Evolutionary conservation across 352 stramenopile species (phyloP).

Genomic region (Thraustochytrium striatum): DNA sequence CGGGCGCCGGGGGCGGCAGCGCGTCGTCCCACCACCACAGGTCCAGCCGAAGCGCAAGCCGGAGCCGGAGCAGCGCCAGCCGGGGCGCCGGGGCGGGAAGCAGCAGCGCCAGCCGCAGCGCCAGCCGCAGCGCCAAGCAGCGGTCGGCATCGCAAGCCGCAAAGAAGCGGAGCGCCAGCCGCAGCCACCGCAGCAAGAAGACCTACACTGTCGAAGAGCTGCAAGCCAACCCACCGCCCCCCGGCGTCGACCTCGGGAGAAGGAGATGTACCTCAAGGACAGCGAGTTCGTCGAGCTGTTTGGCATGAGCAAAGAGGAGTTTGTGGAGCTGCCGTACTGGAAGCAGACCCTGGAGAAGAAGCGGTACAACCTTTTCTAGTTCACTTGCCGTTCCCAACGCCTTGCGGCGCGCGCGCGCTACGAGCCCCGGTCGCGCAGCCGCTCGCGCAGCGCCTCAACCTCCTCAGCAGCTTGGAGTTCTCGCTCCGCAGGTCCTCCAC

Average conservation of each 20-base stretch:
- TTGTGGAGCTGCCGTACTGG: constrained; percentile 17
- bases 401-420: neutral
- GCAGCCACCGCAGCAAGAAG: neutral
- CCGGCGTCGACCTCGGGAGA: constrained; percentile 10
- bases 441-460: neutral
- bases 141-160: neutral
- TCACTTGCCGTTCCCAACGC: neutral
- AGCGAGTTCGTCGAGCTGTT: constrained; percentile 36
- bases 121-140: no score
- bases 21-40: neutral
- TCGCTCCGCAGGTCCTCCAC: neutral
- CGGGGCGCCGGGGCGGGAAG: no score
- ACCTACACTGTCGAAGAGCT: constrained; percentile 11
- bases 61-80: no score
- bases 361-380: constrained; percentile 25
- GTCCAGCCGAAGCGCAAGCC: no score
- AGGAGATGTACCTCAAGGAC: constrained; percentile 42
- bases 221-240: neutral
- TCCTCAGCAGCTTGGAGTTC: neutral
- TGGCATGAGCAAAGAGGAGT: constrained; percentile 47
- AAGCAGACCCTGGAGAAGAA: constrained; percentile 7
- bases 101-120: no score
- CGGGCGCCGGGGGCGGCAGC: neutral
- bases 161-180: neutral
- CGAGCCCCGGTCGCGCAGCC: neutral